A percentile compares a stretch with the other conserved stretches of the same genome.
These are phyloP conservation scores for Asterophora lycoperdoides DNA, from an alignment of 768 basidiomycete species.

Conservation along the genomic window DNA sequence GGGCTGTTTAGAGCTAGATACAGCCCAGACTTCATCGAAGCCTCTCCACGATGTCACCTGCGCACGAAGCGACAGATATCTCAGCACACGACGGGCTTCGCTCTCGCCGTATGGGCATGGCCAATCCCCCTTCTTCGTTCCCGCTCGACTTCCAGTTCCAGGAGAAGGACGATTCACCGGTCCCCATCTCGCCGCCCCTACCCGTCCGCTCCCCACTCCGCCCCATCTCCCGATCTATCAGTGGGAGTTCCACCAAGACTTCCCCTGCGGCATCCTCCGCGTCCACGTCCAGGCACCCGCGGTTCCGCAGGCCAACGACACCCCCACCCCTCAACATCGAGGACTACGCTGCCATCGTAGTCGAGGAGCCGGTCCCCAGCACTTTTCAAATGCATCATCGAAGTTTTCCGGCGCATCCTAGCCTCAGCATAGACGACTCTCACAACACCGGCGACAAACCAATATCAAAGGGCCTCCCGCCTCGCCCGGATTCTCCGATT, in stretches of 20 bases:
- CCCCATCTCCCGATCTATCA: conserved; percentile 27
- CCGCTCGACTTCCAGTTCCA: conserved; percentile 13
- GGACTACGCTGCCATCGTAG: conserved; percentile 22
- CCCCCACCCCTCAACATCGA: conserved; percentile 22
- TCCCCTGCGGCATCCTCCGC: not conserved
- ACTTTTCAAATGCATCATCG: conserved; percentile 25
- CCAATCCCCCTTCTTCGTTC: conserved; percentile 31
- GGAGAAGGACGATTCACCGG: conserved; percentile 17
- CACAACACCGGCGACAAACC: conserved; percentile 14
- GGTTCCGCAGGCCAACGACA: conserved; percentile 18
- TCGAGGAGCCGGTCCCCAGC: conserved; percentile 16
- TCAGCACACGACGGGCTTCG: conserved; percentile 28
- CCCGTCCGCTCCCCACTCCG: conserved; percentile 37
- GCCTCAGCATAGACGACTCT: conserved; percentile 18
- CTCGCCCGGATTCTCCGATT: conserved; percentile 26
- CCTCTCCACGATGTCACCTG: conserved; percentile 12
- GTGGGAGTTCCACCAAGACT: conserved; percentile 12
- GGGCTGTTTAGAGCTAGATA: conserved; percentile 6
- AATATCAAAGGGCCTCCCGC: conserved; percentile 20
- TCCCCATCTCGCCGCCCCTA: conserved; percentile 25
- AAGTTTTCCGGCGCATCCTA: conserved; percentile 23
- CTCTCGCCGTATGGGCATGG: conserved; percentile 42
- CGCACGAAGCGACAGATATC: conserved; percentile 5
- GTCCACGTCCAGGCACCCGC: conserved; percentile 6
- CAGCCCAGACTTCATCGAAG: conserved; percentile 9